Evolutionary conservation across 805 yeast genomes (phyloP), one percentile per base, ranked within the genome.

Genomic region (Nakazawaea wyomingensis): DNA sequence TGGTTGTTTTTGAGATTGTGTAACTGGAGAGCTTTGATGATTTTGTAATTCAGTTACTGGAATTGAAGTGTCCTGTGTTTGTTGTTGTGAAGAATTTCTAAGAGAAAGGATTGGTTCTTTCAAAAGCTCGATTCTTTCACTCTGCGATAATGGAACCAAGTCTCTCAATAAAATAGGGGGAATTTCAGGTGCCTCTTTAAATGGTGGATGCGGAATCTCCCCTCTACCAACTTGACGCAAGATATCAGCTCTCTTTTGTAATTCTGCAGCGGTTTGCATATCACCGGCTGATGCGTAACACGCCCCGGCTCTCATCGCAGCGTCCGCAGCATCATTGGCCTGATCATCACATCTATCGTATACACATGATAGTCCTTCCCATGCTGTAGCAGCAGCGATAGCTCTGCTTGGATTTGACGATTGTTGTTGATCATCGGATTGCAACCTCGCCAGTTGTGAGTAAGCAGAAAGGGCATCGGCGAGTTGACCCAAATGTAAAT

Each of bases 391-490:
- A 4, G 73, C 65, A 3, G 65, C 58, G 19, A 58, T 37, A 7
- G 59, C 57, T 21, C 56, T 47, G 1, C 71, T 68, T 5, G 32
- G 19, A 17, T 14, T 37, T 9, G 16, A 8, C 21, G n/a, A n/a
- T n/a, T 27, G 26, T n/a, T 41, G 38, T 41, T 24, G 27, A 42
- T 33, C 77, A 38, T 72, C 76, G 33, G 65, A 61, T 49, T 72
- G 73, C 9, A 78, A 55, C 36, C 78, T 64, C 16, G 80, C 69
- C 2, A 84, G 85, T 54, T 80, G 84, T 0, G 84, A 74, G 53
- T 77, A 81, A 2, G 86, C 85, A 5, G 81, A 78, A 39, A 81
- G 61, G 0, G 87, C 80, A 53, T 81, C 87, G 3, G 79, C 74
- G 19, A 81, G 56, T 56, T 81, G 87, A 36, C 74, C 75, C 49